A percentile compares a stretch with the other conserved stretches of the same genome.
Evolutionary conservation across 495 filamentous ascomycete species (phyloP).

Genomic region (Daldinia grandis): DNA sequence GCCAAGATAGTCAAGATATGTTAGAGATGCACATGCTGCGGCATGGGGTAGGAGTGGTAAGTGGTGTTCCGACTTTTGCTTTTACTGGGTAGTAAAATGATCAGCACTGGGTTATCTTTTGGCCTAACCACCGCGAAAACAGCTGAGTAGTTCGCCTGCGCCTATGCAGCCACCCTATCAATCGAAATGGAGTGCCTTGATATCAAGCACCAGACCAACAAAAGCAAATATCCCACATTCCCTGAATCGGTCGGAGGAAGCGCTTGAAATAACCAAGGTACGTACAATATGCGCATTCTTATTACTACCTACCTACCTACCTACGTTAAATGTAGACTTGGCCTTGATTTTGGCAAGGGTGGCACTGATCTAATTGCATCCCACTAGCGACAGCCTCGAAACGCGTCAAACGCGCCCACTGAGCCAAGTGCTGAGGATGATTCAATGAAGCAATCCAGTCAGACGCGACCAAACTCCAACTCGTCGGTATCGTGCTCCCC

Average conservation of each 20-base stretch:
- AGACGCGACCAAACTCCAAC: conserved; percentile 1
- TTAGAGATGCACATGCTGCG: conserved; percentile 32
- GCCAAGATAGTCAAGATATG: conserved; percentile 42
- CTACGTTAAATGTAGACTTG: background rate
- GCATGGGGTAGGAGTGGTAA: conserved; percentile 43
- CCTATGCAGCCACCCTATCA: conserved; percentile 9
- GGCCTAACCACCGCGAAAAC: conserved; percentile 5
- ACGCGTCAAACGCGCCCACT: conserved; percentile 38
- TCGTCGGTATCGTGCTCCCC: background rate
- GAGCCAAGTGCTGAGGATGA: conserved; percentile 10
- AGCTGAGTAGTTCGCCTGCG: conserved; percentile 20
- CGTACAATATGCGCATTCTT: background rate
- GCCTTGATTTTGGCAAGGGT: conserved; percentile 34
- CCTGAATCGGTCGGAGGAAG: background rate
- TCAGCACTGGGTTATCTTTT: conserved; percentile 11
- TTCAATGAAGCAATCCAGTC: conserved; percentile 10
- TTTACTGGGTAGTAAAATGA: conserved; percentile 17
- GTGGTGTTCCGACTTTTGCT: conserved; percentile 19
- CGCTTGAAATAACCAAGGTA: conserved; percentile 1
- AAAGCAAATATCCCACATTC: conserved; percentile 10
- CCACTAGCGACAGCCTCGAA: conserved; percentile 27
- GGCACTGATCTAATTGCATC: conserved; percentile 43
- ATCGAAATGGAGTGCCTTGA: background rate
- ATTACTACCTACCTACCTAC: too few species aligned
- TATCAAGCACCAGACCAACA: conserved; percentile 4